A percentile compares a stretch with the other conserved stretches of the same genome.
These are phyloP conservation scores for Pseudotulostoma volvatum DNA, from an alignment of 495 filamentous ascomycete species.

Conservation along the genomic window DNA sequence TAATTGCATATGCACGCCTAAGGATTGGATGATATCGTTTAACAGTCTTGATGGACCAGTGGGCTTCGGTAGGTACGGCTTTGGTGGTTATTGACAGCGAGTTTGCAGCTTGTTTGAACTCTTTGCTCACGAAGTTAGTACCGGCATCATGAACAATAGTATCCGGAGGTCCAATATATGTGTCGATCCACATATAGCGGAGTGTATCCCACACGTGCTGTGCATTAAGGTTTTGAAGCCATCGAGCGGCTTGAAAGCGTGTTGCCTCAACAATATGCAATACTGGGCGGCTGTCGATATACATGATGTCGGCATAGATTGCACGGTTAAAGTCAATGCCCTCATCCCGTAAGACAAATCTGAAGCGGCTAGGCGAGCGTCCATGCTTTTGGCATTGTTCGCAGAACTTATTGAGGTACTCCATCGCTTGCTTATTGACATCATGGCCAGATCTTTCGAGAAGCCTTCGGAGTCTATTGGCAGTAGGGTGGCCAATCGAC, in stretches of 20 bases:
- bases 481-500: background rate
- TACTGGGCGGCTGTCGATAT: background rate
- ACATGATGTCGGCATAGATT: background rate
- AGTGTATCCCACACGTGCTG: background rate
- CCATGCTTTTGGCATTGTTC: background rate
- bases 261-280: background rate
- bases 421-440: background rate
- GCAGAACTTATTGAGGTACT: background rate
- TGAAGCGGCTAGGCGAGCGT: background rate
- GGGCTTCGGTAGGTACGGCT: conserved; percentile 8
- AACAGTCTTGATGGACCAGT: conserved; percentile 11
- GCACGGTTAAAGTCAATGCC: background rate
- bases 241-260: background rate
- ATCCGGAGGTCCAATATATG: conserved; percentile 12
- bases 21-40: conserved; percentile 8
- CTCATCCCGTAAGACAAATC: background rate
- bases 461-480: background rate
- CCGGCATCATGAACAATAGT: conserved; percentile 8
- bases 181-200: conserved; percentile 12
- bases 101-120: conserved; percentile 8
- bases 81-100: conserved; percentile 2
- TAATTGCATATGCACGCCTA: conserved; percentile 8
- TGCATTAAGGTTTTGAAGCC: background rate
- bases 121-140: conserved; percentile 12
- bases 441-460: background rate